These are phyloP conservation scores for Daldinia sp. DNA, from an alignment of 2,329 filamentous ascomycete species.

Conservation along the genomic window DNA sequence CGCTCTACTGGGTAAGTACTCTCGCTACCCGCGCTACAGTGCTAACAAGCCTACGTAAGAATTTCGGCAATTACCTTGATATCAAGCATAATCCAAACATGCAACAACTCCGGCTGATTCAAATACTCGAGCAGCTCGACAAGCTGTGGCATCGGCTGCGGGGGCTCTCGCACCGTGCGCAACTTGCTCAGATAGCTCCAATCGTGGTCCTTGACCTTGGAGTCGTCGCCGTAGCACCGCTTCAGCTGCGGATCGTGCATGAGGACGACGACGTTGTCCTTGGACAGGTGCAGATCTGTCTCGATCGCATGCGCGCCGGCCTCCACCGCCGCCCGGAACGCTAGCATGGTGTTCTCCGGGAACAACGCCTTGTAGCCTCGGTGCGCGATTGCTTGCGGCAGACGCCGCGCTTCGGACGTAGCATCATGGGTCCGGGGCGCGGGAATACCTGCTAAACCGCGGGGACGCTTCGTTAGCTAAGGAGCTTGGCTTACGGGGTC, in stretches of 20 bases:
- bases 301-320: slow-evolving; percentile 84
- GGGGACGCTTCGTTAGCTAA: slow-evolving; percentile 11
- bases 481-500: background rate
- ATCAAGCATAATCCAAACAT: slow-evolving; percentile 85
- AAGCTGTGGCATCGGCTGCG: slow-evolving; percentile 76
- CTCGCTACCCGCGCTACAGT: background rate
- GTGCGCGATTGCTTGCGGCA: slow-evolving; percentile 80
- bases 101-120: slow-evolving; percentile 66
- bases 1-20: background rate
- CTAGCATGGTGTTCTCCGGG: slow-evolving; percentile 87
- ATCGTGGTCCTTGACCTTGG: slow-evolving; percentile 76
- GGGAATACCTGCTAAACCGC: slow-evolving; percentile 24
- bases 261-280: slow-evolving; percentile 84
- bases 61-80: slow-evolving; percentile 70
- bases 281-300: slow-evolving; percentile 85
- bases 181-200: slow-evolving; percentile 77
- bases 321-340: slow-evolving; percentile 76
- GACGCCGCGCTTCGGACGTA: background rate
- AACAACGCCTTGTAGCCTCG: slow-evolving; percentile 78
- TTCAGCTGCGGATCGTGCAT: slow-evolving; percentile 82
- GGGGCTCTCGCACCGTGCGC: slow-evolving; percentile 71
- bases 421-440: background rate
- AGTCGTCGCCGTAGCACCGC: slow-evolving; percentile 80
- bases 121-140: slow-evolving; percentile 78
- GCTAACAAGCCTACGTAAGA: background rate